Evolutionary conservation across 495 filamentous ascomycete genomes (phyloP).

Genomic region (Hypoxylon perforatum): DNA sequence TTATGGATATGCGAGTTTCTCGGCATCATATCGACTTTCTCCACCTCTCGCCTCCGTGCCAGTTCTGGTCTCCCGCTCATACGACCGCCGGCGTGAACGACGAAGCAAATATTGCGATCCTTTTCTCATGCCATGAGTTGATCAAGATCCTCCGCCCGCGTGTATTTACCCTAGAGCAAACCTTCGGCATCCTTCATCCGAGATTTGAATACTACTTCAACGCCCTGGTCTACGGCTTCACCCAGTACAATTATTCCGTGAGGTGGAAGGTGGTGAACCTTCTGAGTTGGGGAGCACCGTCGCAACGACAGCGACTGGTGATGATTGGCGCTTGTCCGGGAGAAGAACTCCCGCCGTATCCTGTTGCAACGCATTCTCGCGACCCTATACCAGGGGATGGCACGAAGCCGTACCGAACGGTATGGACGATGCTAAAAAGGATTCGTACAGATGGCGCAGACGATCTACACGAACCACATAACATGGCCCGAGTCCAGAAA

Average conservation of each 20-base stretch:
- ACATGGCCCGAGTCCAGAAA: conserved; percentile 31
- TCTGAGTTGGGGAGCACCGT: conserved; percentile 57
- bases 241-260: conserved; percentile 74
- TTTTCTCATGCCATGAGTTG: conserved; percentile 71
- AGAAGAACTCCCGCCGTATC: conserved; percentile 76
- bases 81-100: conserved; percentile 73
- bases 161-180: conserved; percentile 87
- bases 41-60: conserved; percentile 87
- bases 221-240: conserved; percentile 71
- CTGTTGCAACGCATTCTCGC: conserved; percentile 71
- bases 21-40: conserved; percentile 70
- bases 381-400: conserved; percentile 54
- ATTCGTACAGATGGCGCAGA: conserved; percentile 56
- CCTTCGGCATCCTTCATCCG: conserved; percentile 69
- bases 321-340: conserved; percentile 85
- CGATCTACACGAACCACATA: conserved; percentile 52
- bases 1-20: conserved; percentile 25
- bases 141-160: conserved; percentile 72
- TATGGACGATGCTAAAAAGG: conserved; percentile 39
- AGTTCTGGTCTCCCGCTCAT: conserved; percentile 82
- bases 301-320: conserved; percentile 67
- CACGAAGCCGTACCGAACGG: conserved; percentile 49
- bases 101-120: conserved; percentile 75
- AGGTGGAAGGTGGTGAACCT: conserved; percentile 62
- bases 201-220: conserved; percentile 66